Conservation (phyloP, 768 basidiomycete species). For the Mycena galopus region DNA sequence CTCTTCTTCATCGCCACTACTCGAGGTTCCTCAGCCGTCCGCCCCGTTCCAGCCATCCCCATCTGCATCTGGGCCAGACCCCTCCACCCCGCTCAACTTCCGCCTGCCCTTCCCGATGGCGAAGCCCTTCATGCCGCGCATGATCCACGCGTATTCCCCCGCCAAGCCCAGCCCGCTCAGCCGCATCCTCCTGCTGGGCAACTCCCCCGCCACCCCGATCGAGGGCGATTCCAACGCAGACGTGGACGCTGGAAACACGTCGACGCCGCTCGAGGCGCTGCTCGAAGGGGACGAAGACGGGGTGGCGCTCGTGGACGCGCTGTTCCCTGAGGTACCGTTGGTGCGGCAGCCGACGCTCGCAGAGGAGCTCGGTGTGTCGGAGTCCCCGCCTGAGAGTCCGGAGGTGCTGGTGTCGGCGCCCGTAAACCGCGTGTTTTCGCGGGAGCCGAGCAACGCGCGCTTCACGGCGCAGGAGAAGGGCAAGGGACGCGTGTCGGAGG, state of each 20-base stretch:
- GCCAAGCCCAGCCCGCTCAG: slow-evolving; percentile 85
- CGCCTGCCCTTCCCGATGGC: slow-evolving; percentile 75
- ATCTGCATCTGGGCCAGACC: not conserved
- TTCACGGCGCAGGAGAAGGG: slow-evolving; percentile 55
- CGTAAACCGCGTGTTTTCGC: slow-evolving; percentile 43
- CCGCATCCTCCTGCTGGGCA: slow-evolving; percentile 78
- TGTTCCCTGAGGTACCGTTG: slow-evolving; percentile 29
- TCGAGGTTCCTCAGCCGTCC: slow-evolving; percentile 14
- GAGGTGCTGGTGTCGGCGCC: slow-evolving; percentile 43
- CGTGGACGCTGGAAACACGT: slow-evolving; percentile 3
- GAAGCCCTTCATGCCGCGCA: slow-evolving; percentile 75
- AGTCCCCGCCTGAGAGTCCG: slow-evolving; percentile 64
- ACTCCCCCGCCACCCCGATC: slow-evolving; percentile 64
- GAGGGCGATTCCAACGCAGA: slow-evolving; percentile 31
- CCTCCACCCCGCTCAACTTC: slow-evolving; percentile 39
- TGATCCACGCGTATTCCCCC: slow-evolving; percentile 88
- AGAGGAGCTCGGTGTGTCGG: slow-evolving; percentile 60
- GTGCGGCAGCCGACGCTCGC: slow-evolving; percentile 53
- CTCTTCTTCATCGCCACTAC: slow-evolving; percentile 32
- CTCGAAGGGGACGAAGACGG: slow-evolving; percentile 52
- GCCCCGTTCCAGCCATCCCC: not conserved
- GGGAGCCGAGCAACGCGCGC: slow-evolving; percentile 44
- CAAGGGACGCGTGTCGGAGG: slow-evolving; percentile 48
- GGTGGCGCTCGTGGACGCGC: slow-evolving; percentile 39
- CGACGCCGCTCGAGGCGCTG: slow-evolving; percentile 45